A percentile compares a stretch with the other conserved stretches of the same genome.
Evolutionary conservation across 495 filamentous ascomycete species (phyloP).

Genomic region (Neurospora intermedia): DNA sequence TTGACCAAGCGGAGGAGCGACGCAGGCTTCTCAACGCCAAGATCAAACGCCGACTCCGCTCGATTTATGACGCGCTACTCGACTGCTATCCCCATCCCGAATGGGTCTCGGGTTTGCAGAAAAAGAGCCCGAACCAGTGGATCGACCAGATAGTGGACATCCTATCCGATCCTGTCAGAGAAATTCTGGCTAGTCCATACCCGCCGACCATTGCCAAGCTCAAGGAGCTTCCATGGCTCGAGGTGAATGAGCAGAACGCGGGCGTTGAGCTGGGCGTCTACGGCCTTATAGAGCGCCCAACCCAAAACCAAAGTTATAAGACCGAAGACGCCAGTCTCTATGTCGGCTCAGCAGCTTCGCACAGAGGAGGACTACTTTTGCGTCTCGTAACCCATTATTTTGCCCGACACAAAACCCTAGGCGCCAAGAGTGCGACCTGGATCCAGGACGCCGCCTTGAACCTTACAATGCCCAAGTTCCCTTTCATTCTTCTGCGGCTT

Average conservation of each 20-base stretch:
- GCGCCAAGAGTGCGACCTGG: not conserved
- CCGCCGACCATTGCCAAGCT: not conserved
- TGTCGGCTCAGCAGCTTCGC: not conserved
- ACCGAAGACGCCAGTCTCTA: not conserved
- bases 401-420: not conserved
- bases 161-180: not conserved
- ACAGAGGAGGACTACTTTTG: not conserved
- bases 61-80: not conserved
- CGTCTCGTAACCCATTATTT: not conserved
- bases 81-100: not conserved
- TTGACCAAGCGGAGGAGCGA: not conserved
- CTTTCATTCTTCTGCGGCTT: not conserved
- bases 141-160: not conserved
- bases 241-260: not conserved
- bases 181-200: not conserved
- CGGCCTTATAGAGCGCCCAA: not conserved
- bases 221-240: not conserved
- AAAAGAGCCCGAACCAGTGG: not conserved
- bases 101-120: not conserved
- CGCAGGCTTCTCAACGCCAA: not conserved
- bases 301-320: not conserved
- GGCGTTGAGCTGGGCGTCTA: not conserved
- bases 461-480: not conserved
- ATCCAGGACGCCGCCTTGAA: not conserved
- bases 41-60: not conserved